Conservation (phyloP, 1,284 basidiomycete species). For the Pisolithus thermaeus region DNA sequence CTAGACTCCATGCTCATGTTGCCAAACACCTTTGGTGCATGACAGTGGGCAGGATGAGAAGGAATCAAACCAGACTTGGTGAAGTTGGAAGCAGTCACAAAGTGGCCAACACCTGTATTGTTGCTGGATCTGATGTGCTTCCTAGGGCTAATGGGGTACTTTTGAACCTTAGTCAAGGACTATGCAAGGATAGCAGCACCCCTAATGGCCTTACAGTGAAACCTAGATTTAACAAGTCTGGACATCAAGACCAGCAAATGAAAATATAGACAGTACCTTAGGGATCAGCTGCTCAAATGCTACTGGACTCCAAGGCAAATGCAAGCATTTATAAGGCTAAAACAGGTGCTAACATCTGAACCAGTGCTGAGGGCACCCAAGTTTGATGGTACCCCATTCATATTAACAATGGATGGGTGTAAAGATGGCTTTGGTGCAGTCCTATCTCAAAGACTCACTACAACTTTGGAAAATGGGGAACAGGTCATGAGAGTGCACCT, state of each 20-base stretch:
- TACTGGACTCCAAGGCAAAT: not conserved
- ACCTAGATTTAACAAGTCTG: too few relatives aligned
- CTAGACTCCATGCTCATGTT: too few relatives aligned
- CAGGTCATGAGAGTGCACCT: not conserved
- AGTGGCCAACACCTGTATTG: too few relatives aligned
- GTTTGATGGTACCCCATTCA: constrained; percentile 9
- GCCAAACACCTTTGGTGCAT: too few relatives aligned
- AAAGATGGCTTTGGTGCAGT: constrained; percentile 2
- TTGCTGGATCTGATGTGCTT: too few relatives aligned
- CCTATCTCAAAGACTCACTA: not conserved
- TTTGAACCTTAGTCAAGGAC: too few relatives aligned
- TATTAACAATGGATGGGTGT: constrained; percentile 3
- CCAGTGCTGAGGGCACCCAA: not conserved
- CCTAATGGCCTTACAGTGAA: too few relatives aligned
- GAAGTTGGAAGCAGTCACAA: too few relatives aligned
- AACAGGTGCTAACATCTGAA: constrained; percentile 1
- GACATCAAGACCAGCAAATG: not conserved
- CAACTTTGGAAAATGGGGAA: not conserved
- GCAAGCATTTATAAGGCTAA: constrained; percentile 2
- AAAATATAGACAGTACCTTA: not conserved
- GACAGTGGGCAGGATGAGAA: too few relatives aligned
- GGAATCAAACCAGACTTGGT: too few relatives aligned
- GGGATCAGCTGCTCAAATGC: not conserved
- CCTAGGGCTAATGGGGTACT: too few relatives aligned
- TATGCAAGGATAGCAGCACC: too few relatives aligned